phyloP scores from a whole-genome alignment of 2,329 filamentous ascomycete genomes.

The Fulvia fulva region DNA sequence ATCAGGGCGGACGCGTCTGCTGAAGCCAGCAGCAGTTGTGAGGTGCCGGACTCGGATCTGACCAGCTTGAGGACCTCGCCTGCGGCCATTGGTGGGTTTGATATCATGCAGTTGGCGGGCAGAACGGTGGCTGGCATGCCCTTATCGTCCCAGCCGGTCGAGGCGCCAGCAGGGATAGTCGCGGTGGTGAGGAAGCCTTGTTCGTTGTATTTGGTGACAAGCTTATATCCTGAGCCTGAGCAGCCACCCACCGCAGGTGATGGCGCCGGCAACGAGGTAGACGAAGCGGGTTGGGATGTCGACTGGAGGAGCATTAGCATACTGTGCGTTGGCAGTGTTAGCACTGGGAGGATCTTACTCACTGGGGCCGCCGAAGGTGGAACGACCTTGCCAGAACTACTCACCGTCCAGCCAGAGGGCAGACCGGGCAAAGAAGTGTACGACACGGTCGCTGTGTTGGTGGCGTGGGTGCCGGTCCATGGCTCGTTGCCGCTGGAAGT shows the following conservation, averaged over 20 bases:
- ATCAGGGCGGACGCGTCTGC: slow-evolving; percentile 15
- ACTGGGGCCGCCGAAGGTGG: slow-evolving; percentile 65
- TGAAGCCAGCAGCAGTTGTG: slow-evolving; percentile 15
- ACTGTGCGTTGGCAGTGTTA: slow-evolving; percentile 22
- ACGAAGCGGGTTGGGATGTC: slow-evolving; percentile 50
- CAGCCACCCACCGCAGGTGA: slow-evolving; percentile 41
- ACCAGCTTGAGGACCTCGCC: slow-evolving; percentile 12
- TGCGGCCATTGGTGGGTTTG: slow-evolving; percentile 5
- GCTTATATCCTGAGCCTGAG: slow-evolving; percentile 39
- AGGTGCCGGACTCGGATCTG: not conserved
- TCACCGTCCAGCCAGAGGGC: slow-evolving; percentile 77
- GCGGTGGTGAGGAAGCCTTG: slow-evolving; percentile 49
- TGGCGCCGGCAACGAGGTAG: slow-evolving; percentile 48
- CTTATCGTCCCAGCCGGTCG: slow-evolving; percentile 44
- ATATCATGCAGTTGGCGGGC: slow-evolving; percentile 19
- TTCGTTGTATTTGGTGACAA: slow-evolving; percentile 46
- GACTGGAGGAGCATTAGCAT: slow-evolving; percentile 25
- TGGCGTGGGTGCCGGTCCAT: slow-evolving; percentile 57
- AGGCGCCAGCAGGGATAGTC: slow-evolving; percentile 37
- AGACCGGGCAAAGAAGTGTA: slow-evolving; percentile 54
- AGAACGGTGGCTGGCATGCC: slow-evolving; percentile 43
- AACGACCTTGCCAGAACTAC: slow-evolving; percentile 71
- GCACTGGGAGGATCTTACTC: slow-evolving; percentile 50
- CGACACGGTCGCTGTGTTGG: slow-evolving; percentile 36
- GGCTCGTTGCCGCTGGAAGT: slow-evolving; percentile 60